Percentiles rank a stretch among this genome's conserved stretches.
Evolutionary conservation across 805 yeast genomes (phyloP).

Genomic region (Maudiozyma turicensis): DNA sequence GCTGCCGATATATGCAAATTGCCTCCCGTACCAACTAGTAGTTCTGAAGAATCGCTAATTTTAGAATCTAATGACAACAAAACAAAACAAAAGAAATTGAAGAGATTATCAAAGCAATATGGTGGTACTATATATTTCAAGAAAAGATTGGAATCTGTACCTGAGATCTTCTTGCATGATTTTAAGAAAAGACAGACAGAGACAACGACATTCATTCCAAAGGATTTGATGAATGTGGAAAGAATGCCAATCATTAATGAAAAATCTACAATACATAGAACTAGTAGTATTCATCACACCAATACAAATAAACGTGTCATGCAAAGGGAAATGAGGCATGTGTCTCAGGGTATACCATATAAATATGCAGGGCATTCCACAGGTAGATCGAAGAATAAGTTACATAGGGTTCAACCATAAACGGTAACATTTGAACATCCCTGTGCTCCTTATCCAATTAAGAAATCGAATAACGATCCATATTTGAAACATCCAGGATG

Average conservation of each 20-base stretch:
- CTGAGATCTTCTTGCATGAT: slow-evolving; percentile 23
- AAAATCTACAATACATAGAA: background rate
- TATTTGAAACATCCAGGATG: background rate
- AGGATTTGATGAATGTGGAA: background rate
- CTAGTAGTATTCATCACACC: background rate
- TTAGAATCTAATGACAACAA: background rate
- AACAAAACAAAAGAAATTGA: slow-evolving; percentile 1
- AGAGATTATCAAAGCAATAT: slow-evolving; percentile 14
- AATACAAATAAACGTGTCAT: slow-evolving; percentile 1
- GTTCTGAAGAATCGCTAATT: slow-evolving; percentile 1
- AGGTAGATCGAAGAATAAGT: background rate
- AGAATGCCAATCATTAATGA: background rate
- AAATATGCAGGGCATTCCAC: background rate
- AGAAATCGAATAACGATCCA: background rate
- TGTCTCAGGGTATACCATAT: background rate
- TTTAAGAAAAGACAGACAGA: slow-evolving; percentile 6
- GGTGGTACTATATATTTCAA: slow-evolving; percentile 24
- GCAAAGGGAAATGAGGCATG: slow-evolving; percentile 1
- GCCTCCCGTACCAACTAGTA: slow-evolving; percentile 12
- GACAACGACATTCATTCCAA: background rate
- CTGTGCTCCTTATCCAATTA: background rate
- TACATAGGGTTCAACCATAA: background rate
- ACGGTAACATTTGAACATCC: background rate
- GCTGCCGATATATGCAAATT: slow-evolving; percentile 19
- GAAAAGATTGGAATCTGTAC: slow-evolving; percentile 25